A percentile compares a stretch with the other conserved stretches of the same genome.
phyloP scores from a whole-genome alignment of 768 basidiomycete species.

The Podaxis rugospora region DNA sequence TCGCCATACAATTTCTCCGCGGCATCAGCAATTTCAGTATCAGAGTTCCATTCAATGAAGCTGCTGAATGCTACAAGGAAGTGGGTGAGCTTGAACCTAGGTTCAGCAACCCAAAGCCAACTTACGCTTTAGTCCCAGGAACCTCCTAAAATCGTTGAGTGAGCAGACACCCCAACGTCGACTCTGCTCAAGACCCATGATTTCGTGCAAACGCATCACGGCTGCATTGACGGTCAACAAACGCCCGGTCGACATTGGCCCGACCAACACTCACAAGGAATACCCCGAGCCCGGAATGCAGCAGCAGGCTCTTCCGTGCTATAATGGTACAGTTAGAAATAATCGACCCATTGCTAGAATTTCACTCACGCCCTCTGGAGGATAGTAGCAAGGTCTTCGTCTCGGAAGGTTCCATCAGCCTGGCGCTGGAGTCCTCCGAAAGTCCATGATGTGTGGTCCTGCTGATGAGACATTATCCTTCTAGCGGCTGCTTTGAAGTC shows the following conservation, averaged over 20 bases:
- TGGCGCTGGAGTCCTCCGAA: constrained; percentile 60
- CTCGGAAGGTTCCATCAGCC: constrained; percentile 56
- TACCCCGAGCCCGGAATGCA: constrained; percentile 73
- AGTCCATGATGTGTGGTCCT: constrained; percentile 58
- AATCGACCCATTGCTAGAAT: not conserved
- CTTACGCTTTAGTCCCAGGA: constrained; percentile 73
- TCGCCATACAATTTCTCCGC: constrained; percentile 77
- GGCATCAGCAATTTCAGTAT: constrained; percentile 60
- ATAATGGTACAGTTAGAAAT: not conserved
- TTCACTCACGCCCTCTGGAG: constrained; percentile 62
- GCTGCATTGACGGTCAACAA: constrained; percentile 19
- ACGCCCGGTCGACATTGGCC: not conserved
- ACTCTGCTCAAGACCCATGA: constrained; percentile 80
- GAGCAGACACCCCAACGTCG: constrained; percentile 80
- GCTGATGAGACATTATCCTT: constrained; percentile 34
- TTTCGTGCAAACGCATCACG: constrained; percentile 73
- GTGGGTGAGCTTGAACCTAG: not conserved
- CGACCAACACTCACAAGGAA: constrained; percentile 39
- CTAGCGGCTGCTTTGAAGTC: constrained; percentile 50
- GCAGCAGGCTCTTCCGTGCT: constrained; percentile 72
- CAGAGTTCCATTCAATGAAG: constrained; percentile 81
- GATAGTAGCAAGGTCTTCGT: constrained; percentile 63
- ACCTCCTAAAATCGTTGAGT: constrained; percentile 81
- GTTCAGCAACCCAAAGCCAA: not conserved
- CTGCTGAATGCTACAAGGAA: constrained; percentile 47